Percentiles rank a stretch among this genome's conserved stretches.
phyloP scores from a whole-genome alignment of 2,329 filamentous ascomycete species.

The Apiospora malaysiana region DNA sequence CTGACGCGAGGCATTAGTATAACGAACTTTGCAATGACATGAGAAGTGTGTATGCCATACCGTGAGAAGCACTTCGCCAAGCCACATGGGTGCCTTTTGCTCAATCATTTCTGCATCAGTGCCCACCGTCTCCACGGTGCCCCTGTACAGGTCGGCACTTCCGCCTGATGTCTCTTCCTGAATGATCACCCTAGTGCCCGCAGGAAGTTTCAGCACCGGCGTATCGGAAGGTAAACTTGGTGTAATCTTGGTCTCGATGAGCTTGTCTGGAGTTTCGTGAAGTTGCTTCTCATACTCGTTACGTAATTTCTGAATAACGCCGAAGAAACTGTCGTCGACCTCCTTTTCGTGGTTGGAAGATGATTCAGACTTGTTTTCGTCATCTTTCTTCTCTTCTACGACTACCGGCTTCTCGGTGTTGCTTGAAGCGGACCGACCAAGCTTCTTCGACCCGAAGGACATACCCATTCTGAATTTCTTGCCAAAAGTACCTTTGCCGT shows the following conservation, averaged over 20 bases:
- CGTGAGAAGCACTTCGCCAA: slow-evolving; percentile 82
- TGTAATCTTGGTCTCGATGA: slow-evolving; percentile 67
- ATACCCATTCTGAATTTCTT: slow-evolving; percentile 44
- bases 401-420: slow-evolving; percentile 74
- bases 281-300: slow-evolving; percentile 76
- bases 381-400: slow-evolving; percentile 74
- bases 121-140: slow-evolving; percentile 80
- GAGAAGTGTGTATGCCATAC: slow-evolving; percentile 47
- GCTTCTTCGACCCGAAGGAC: slow-evolving; percentile 83
- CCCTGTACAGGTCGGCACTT: slow-evolving; percentile 86
- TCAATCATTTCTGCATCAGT: slow-evolving; percentile 83
- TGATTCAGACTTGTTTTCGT: slow-evolving; percentile 62
- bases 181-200: slow-evolving; percentile 70
- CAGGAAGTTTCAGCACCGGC: slow-evolving; percentile 75
- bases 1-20: slow-evolving; percentile 43
- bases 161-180: slow-evolving; percentile 73
- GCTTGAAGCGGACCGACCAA: slow-evolving; percentile 70
- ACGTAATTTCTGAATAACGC: slow-evolving; percentile 74
- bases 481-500: slow-evolving; percentile 60
- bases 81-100: slow-evolving; percentile 86
- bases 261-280: slow-evolving; percentile 57
- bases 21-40: slow-evolving; percentile 24
- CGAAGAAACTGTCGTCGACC: slow-evolving; percentile 76
- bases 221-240: slow-evolving; percentile 77
- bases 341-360: slow-evolving; percentile 72